Percentiles rank a stretch among this genome's conserved stretches.
phyloP scores from a whole-genome alignment of 257 asterid genomes.

The Scutellaria minor region DNA sequence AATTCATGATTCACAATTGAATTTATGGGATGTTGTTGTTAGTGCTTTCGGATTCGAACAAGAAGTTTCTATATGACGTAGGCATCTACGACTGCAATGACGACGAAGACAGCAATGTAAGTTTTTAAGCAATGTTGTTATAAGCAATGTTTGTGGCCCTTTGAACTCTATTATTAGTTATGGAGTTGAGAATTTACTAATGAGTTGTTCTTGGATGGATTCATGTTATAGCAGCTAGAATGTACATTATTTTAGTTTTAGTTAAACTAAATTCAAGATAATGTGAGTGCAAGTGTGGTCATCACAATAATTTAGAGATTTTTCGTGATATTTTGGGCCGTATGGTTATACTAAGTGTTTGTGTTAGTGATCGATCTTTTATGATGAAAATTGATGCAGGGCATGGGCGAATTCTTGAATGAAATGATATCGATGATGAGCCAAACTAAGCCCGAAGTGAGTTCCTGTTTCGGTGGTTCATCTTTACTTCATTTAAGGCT shows the following conservation, averaged over 20 bases:
- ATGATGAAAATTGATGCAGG: conserved; percentile 51
- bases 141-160: neutral
- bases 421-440: conserved; percentile 89
- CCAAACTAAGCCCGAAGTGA: conserved; percentile 61
- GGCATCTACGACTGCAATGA: conserved; percentile 84
- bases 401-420: conserved; percentile 85
- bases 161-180: neutral
- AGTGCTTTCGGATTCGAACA: conserved; percentile 82
- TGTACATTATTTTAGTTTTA: neutral
- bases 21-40: conserved; percentile 14
- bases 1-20: neutral
- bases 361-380: neutral
- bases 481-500: neutral
- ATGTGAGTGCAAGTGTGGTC: conserved; percentile 33
- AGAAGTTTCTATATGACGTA: conserved; percentile 82
- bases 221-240: neutral
- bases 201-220: conserved; percentile 29
- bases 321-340: neutral
- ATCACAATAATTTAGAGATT: neutral
- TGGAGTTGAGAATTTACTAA: neutral
- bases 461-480: conserved; percentile 31
- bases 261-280: neutral
- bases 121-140: conserved; percentile 5
- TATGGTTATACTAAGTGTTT: neutral
- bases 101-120: conserved; percentile 72